Conservation (phyloP, 1,284 basidiomycete genomes). For the Puccinia coronata region DNA sequence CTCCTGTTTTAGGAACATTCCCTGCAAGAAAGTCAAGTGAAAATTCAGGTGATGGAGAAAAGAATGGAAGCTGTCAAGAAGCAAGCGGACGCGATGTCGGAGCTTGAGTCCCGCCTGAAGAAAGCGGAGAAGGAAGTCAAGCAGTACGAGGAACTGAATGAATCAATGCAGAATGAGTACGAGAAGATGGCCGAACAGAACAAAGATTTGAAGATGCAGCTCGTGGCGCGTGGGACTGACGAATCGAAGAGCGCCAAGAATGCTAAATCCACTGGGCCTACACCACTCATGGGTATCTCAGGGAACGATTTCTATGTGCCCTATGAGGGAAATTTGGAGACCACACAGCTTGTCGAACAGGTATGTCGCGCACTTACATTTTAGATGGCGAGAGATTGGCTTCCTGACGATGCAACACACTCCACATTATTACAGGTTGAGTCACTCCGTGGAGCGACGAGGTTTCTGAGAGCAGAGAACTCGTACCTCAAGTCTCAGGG, state of each 20-base stretch:
- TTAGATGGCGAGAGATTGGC: constrained; percentile 28
- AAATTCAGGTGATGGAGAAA: constrained; percentile 90
- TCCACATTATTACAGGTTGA: constrained; percentile 68
- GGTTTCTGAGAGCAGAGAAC: constrained; percentile 87
- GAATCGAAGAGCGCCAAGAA: constrained; percentile 49
- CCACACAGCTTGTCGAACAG: constrained; percentile 80
- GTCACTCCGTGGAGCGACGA: constrained; percentile 80
- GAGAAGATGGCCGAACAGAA: constrained; percentile 69
- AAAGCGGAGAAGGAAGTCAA: constrained; percentile 52
- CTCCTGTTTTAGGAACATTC: constrained; percentile 71
- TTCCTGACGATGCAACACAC: constrained; percentile 5
- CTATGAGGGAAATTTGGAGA: constrained; percentile 76
- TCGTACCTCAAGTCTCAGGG: constrained; percentile 85
- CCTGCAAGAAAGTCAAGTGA: constrained; percentile 83
- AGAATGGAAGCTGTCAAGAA: constrained; percentile 86
- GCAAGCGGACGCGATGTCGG: constrained; percentile 75
- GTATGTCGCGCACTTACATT: constrained; percentile 59
- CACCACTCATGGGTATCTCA: constrained; percentile 16
- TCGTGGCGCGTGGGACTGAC: constrained; percentile 13
- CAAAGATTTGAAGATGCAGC: neutral
- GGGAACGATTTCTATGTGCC: constrained; percentile 65
- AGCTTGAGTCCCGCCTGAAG: constrained; percentile 66
- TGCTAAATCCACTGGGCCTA: constrained; percentile 18
- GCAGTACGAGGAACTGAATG: constrained; percentile 82
- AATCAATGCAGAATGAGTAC: constrained; percentile 83